Conservation (phyloP, 169 alveolate species). For the Plasmodium vinckei region DNA sequence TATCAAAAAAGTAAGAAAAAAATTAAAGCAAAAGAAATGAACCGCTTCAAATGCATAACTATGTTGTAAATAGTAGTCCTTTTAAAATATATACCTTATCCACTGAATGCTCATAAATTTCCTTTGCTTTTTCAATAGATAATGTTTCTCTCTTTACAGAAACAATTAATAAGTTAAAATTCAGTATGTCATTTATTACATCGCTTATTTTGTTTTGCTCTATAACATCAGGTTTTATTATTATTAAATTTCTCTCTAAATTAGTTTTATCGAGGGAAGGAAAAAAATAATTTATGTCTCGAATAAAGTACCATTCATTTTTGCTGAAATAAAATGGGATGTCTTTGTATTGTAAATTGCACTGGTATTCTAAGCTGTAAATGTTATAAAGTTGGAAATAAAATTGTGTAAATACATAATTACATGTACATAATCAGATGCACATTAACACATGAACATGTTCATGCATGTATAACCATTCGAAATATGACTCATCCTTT, state of each 20-base stretch:
- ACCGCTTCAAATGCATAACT: too few relatives aligned
- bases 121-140: slow-evolving; percentile 32
- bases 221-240: slow-evolving; percentile 69
- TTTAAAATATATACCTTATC: slow-evolving; percentile 25
- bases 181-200: slow-evolving; percentile 54
- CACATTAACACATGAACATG: not conserved
- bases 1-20: slow-evolving; percentile 1
- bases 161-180: slow-evolving; percentile 55
- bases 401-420: not conserved
- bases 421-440: not conserved
- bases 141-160: slow-evolving; percentile 62
- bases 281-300: slow-evolving; percentile 63
- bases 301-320: slow-evolving; percentile 63
- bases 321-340: slow-evolving; percentile 69
- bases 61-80: not conserved
- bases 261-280: slow-evolving; percentile 18
- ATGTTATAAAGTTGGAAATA: not conserved
- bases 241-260: slow-evolving; percentile 55
- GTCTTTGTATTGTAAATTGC: slow-evolving; percentile 62
- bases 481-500: slow-evolving; percentile 60
- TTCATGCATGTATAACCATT: slow-evolving; percentile 38
- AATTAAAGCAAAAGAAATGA: not conserved
- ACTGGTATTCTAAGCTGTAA: slow-evolving; percentile 55
- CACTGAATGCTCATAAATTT: slow-evolving; percentile 21
- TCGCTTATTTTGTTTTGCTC: slow-evolving; percentile 40